Evolutionary conservation across 1,284 basidiomycete genomes (phyloP), one percentile per base, ranked within the genome.

Genomic region (Vanrija sp.): DNA sequence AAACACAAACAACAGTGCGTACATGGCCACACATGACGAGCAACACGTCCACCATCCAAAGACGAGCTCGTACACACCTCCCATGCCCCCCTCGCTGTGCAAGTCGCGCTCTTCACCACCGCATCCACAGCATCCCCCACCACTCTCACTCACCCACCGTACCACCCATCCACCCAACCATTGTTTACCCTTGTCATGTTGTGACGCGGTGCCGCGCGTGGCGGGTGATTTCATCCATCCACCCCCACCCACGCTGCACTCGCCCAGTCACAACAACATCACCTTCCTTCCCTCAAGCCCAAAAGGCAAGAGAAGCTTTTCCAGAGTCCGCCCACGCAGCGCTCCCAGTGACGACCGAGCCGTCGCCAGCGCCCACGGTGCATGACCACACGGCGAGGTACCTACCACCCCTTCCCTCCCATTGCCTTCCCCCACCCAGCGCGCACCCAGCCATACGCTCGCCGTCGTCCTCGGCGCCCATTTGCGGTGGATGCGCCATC

Each of bases 161-260:
- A 28, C 49, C 49, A 39, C 23, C 25, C 49, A 43, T 43, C 49
- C 49, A 51, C 42, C 49, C 49, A 51, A 14, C 42, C 52, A 54
- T 49, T 34, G 34, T 34, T 34, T 34, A 34, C 34, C 34, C 34
- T 34, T 34, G 34, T 34, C 34, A 34, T 34, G 34, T 34, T 34
- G 34, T 34, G 34, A 34, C 34, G 34, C 34, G 34, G 12, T 28
- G 28, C 34, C 14, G 34, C 34, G 34, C 34, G 34, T 34, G 34
- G 34, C 34, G 34, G 34, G 34, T 34, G 34, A 34, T 34, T 34
- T 47, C 52, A 54, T 48, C 46, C 47, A 54, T 45, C 38, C 46
- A 43, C 38, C 45, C 43, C 28, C 43, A 19, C 26, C 21, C 26
- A 21, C 21, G 26, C 21, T 46, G 21, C 44, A 21, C 28, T 26